Percentiles rank a stretch among this genome's conserved stretches.
Conservation (phyloP, 306 rosid species). For the Vachellia pachyceras region DNA sequence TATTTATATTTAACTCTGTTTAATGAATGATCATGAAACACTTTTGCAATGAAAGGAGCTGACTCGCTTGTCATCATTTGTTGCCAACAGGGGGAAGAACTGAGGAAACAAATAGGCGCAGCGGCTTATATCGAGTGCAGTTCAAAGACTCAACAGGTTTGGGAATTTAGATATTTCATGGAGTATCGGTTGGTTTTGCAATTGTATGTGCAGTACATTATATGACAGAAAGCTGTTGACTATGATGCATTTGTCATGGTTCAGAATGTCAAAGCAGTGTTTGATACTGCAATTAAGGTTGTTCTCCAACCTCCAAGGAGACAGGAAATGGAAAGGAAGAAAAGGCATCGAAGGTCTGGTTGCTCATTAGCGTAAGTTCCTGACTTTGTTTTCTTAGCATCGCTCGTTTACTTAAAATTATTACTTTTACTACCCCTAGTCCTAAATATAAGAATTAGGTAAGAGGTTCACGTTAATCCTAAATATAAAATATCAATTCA, state of each 20-base stretch:
- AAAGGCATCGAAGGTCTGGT: conserved; percentile 70
- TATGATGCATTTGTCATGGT: conserved; percentile 35
- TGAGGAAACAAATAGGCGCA: conserved; percentile 96
- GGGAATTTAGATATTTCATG: not conserved
- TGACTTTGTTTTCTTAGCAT: too few relatives aligned
- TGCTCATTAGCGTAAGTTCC: conserved; percentile 84
- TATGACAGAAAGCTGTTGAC: conserved; percentile 18
- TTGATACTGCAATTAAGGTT: conserved; percentile 96
- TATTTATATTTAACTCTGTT: conserved; percentile 3
- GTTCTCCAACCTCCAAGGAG: conserved; percentile 98
- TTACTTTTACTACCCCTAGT: too few relatives aligned
- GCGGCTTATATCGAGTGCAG: conserved; percentile 98
- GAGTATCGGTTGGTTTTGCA: conserved; percentile 3
- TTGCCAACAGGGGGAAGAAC: conserved; percentile 84
- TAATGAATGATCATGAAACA: conserved; percentile 5
- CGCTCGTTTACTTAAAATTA: too few relatives aligned
- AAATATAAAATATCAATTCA: too few relatives aligned
- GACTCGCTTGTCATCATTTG: conserved; percentile 26
- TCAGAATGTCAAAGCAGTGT: conserved; percentile 96
- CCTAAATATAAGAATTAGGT: too few relatives aligned
- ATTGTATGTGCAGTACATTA: conserved; percentile 8
- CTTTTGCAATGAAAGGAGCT: conserved; percentile 19
- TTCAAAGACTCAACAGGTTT: conserved; percentile 94
- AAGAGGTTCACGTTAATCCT: too few relatives aligned
- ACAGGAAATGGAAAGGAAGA: conserved; percentile 79